Evolutionary conservation across 345 rosid species (phyloP).

Genomic region (Camelina hispida): DNA sequence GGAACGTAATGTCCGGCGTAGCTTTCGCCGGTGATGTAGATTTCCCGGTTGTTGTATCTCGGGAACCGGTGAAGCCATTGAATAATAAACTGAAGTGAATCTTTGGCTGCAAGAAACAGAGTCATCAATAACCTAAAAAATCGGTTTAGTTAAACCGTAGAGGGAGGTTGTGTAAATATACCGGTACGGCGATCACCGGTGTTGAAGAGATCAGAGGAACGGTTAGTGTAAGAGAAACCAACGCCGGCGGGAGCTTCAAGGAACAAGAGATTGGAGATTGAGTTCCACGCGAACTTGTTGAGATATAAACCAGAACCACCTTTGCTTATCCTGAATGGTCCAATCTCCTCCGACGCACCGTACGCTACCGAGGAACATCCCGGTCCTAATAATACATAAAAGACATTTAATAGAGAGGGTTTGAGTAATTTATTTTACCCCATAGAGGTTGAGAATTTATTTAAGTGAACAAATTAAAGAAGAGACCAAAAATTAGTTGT

Average conservation of each 20-base stretch:
- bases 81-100: slow-evolving; percentile 76
- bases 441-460: slow-evolving; percentile 23
- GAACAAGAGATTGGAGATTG: slow-evolving; percentile 85
- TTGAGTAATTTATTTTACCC: background rate
- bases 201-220: slow-evolving; percentile 71
- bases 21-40: slow-evolving; percentile 91
- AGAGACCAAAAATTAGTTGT: slow-evolving; percentile 41
- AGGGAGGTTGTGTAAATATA: slow-evolving; percentile 13
- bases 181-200: slow-evolving; percentile 94
- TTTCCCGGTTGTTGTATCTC: slow-evolving; percentile 70
- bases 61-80: slow-evolving; percentile 87
- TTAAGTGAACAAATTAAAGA: background rate
- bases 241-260: slow-evolving; percentile 97
- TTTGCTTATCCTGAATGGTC: slow-evolving; percentile 87
- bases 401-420: background rate
- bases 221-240: slow-evolving; percentile 95
- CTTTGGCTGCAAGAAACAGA: slow-evolving; percentile 63
- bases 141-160: background rate
- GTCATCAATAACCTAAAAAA: background rate
- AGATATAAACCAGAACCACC: slow-evolving; percentile 79
- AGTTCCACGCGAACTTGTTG: slow-evolving; percentile 94
- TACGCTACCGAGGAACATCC: slow-evolving; percentile 99
- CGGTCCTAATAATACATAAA: slow-evolving; percentile 58
- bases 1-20: slow-evolving; percentile 99
- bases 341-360: slow-evolving; percentile 99